Base-by-base conservation (phyloP, 106 monocot species). In the Posidonia australis region DNA sequence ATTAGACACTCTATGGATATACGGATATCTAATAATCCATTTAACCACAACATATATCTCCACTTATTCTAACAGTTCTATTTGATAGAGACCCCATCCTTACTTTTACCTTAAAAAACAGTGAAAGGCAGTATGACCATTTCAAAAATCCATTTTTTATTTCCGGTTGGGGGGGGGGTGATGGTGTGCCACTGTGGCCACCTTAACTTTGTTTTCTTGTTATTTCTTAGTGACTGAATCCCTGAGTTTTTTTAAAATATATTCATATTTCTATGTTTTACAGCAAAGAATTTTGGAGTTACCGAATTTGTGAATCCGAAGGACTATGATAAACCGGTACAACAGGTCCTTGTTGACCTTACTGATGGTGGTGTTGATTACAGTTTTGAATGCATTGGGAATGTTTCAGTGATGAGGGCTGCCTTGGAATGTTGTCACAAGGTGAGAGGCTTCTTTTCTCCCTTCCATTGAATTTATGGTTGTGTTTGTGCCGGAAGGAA, bases 351-450 rank as follows among this genome's bases (percentile, higher is more conserved):
- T 47, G 78, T 87, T 48, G 96, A 96, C 70, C 82, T 86, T 23
- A 96, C 96, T 46, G 96, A 96, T 72, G 96, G 96, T 54, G 96
- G 86, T 44, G 96, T 96, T 51, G 96, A 96, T 68, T 96, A 96
- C 80, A 96, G 96, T 66, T 96, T 96, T 67, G 96, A 96, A 75
- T 96, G 96, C 78, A 96, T 90, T 52, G 96, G 96, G 67, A 96
- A 96, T 77, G 96, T 96, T 62, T 81, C 82, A 62, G 60, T 90
- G 24, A 96, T 96, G 96, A 84, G 96, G 64, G 76, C 90, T 64
- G 96, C 90, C 36, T 68, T 96, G 16, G 96, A 96, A 69, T 96
- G 96, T 64, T 96, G 96, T 74, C 96, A 96, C 63, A 96, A 96
- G 90, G 96, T 96, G 62, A 13, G 0, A 12, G 19, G 20, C 31